These are phyloP conservation scores for Nemania sp. DNA, from an alignment of 2,329 filamentous ascomycete species.

Conservation along the genomic window DNA sequence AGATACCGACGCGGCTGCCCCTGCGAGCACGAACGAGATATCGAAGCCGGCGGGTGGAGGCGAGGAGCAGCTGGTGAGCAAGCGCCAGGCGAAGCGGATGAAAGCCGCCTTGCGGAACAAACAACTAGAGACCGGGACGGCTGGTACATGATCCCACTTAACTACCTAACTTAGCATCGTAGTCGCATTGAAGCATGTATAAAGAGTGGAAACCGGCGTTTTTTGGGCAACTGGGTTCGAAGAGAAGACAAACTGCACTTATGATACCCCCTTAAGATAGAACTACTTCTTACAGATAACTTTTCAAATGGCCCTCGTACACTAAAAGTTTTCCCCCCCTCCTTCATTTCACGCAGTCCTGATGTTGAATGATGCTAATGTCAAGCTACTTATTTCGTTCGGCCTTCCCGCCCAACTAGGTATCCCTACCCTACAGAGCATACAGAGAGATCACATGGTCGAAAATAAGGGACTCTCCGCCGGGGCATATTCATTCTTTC, in stretches of 20 bases:
- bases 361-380: no score
- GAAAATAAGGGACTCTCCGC: conserved; percentile 17
- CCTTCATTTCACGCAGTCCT: no score
- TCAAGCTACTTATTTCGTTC: no score
- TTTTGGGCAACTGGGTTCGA: conserved; percentile 13
- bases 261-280: conserved; percentile 29
- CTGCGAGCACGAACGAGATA: conserved; percentile 6
- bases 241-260: conserved; percentile 15
- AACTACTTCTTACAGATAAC: conserved; percentile 5
- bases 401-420: no score
- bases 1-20: not conserved
- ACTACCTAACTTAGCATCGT: not conserved
- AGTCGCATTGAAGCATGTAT: not conserved
- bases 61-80: conserved; percentile 48
- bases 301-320: no score
- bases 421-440: not conserved
- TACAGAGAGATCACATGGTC: conserved; percentile 5
- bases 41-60: not conserved
- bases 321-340: no score
- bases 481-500: conserved; percentile 11
- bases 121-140: conserved; percentile 22
- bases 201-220: conserved; percentile 19
- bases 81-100: conserved; percentile 62
- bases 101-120: conserved; percentile 52
- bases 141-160: conserved; percentile 9